Base-by-base conservation (phyloP, 345 rosid species). In the Litchi chinensis region DNA sequence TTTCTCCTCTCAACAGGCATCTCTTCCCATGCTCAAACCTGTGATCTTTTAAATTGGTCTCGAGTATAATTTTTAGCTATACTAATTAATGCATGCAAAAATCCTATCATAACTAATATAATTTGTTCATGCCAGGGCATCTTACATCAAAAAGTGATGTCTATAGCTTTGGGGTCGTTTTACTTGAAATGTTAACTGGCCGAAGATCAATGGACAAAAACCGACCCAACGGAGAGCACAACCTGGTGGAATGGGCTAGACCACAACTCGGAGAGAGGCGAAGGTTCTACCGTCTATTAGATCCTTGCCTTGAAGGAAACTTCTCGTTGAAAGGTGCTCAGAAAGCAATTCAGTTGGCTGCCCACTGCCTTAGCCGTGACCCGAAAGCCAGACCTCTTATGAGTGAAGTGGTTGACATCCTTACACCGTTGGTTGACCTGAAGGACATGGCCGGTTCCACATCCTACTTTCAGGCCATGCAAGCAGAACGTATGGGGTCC, bases 211-310 rank as follows among this genome's bases (percentile, higher is more conserved):
- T 86, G 84, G 86, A 83, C 71, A 76, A 76, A 76, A 76, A 50
- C n/a, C 52, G 71, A 65, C 64, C 78, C 50, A 65, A 50, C 24
- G 64, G 64, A n/a, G 64, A 76, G 54, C 84, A 85, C 13, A 85
- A 85, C 77, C 86, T 85, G 28, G 88, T 86, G 43, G 85, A 83
- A 74, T 86, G 88, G 88, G 88, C 88, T 7, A 69, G 84, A 52
- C 89, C 89, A 3, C 78, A 79, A 62, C 80, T 86, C 26, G 82
- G 83, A 40, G 89, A 79, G 75, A 82, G 82, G 77, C 77, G 86
- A 72, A 79, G 83, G 77, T 77, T 81, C 60, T 83, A 86, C 63
- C 69, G 82, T 44, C 46, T 86, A 67, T 75, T 86, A 62, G 87
- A 83, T 71, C 87, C 86, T 74, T 76, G 85, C 71, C 85, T 86